Evolutionary conservation across 768 basidiomycete genomes (phyloP).

Genomic region (Pleurotus citrinopileatus): DNA sequence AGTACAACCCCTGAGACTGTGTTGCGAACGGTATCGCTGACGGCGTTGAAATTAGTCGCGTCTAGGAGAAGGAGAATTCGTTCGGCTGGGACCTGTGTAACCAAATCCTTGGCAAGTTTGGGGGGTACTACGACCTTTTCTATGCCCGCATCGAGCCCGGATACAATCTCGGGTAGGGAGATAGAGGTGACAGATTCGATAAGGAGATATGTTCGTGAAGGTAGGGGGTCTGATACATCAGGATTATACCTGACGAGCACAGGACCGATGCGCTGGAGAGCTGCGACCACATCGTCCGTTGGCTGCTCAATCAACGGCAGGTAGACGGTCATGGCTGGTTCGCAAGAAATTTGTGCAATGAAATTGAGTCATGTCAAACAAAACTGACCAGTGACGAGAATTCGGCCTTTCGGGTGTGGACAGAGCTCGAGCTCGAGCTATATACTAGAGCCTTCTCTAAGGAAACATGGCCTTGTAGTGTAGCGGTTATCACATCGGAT

Average conservation of each 20-base stretch:
- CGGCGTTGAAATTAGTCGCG: constrained; percentile 66
- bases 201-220: constrained; percentile 15
- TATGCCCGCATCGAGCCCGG: constrained; percentile 74
- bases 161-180: constrained; percentile 52
- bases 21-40: constrained; percentile 70
- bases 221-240: constrained; percentile 4
- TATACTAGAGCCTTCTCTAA: not conserved
- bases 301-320: constrained; percentile 13
- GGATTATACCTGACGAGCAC: constrained; percentile 10
- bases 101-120: constrained; percentile 61
- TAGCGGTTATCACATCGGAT: constrained; percentile 15
- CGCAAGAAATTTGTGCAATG: not conserved
- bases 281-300: constrained; percentile 7
- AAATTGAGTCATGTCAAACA: not conserved
- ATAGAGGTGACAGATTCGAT: constrained; percentile 26
- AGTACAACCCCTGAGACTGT: constrained; percentile 79
- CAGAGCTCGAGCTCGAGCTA: not conserved
- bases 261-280: constrained; percentile 14
- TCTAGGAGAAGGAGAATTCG: constrained; percentile 78
- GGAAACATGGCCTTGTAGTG: constrained; percentile 8
- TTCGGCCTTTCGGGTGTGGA: constrained; percentile 5
- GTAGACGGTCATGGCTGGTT: constrained; percentile 11
- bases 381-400: not conserved
- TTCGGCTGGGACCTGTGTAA: constrained; percentile 65
- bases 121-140: constrained; percentile 77